Conservation (phyloP, 2,329 filamentous ascomycete genomes). For the Ophiostoma populinum region DNA sequence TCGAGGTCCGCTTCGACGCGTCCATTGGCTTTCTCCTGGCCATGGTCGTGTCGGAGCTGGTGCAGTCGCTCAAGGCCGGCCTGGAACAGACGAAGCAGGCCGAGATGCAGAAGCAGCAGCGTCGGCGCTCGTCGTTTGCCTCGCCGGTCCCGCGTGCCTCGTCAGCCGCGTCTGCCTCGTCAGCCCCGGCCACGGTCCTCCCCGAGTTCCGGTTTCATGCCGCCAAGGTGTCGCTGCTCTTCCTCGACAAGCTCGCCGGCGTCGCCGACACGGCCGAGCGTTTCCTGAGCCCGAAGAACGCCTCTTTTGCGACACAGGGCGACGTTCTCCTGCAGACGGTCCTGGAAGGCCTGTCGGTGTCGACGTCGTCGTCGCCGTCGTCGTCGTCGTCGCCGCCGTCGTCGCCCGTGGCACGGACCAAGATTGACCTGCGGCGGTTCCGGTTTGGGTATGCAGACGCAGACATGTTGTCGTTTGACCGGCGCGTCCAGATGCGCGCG, state of each 20-base stretch:
- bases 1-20: conserved; percentile 36
- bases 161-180: conserved; percentile 9
- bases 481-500: conserved; percentile 36
- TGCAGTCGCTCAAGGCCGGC: conserved; percentile 14
- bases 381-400: conserved; percentile 13
- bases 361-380: conserved; percentile 22
- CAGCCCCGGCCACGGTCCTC: no score
- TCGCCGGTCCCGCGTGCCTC: neutral
- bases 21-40: conserved; percentile 37
- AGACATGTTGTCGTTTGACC: conserved; percentile 46
- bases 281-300: conserved; percentile 22
- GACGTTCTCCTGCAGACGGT: conserved; percentile 36
- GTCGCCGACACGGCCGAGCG: conserved; percentile 32
- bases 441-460: conserved; percentile 44
- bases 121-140: neutral
- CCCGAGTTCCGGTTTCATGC: conserved; percentile 27
- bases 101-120: conserved; percentile 13
- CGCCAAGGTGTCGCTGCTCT: conserved; percentile 34
- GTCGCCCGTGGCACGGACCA: conserved; percentile 14
- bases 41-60: conserved; percentile 31
- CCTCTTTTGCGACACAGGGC: conserved; percentile 21
- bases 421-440: conserved; percentile 37
- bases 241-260: conserved; percentile 36
- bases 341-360: no score
- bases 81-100: conserved; percentile 4